A percentile compares a stretch with the other conserved stretches of the same genome.
Conservation (phyloP, 2,329 filamentous ascomycete species). For the Purpureocillium takamizusanense region DNA sequence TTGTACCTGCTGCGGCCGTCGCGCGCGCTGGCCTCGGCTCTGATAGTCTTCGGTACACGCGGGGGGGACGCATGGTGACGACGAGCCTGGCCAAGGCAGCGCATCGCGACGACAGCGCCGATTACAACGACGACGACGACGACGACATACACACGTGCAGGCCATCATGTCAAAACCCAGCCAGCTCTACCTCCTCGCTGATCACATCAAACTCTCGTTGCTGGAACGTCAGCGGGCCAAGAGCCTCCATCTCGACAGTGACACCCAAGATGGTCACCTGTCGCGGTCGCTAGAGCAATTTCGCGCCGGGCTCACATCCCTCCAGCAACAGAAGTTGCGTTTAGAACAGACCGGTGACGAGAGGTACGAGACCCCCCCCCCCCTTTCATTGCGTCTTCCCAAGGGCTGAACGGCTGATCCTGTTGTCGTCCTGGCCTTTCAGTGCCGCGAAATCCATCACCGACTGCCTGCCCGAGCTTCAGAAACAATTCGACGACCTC, state of each 20-base stretch:
- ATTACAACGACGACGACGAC: too few species aligned
- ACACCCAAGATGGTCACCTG: constrained; percentile 81
- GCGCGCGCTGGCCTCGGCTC: too few species aligned
- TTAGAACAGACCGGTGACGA: constrained; percentile 57
- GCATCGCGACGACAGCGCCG: too few species aligned
- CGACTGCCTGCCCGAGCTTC: constrained; percentile 60
- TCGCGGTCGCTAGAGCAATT: constrained; percentile 82
- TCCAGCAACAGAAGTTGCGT: constrained; percentile 56
- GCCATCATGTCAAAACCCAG: constrained; percentile 40
- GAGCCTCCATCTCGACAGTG: constrained; percentile 67
- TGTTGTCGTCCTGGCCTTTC: constrained; percentile 4
- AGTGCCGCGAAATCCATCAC: constrained; percentile 40
- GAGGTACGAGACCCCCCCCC: constrained; percentile 32
- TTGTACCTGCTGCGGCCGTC: too few species aligned
- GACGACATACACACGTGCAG: too few species aligned
- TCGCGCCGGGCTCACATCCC: constrained; percentile 63
- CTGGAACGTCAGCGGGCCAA: constrained; percentile 84
- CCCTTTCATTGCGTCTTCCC: constrained; percentile 2
- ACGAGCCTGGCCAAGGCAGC: too few species aligned
- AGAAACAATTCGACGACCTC: constrained; percentile 67
- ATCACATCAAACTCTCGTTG: constrained; percentile 93
- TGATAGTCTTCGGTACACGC: too few species aligned
- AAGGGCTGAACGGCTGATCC: too few species aligned
- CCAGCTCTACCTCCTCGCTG: constrained; percentile 85
- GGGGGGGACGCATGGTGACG: too few species aligned